phyloP scores from a whole-genome alignment of 2,329 filamentous ascomycete genomes.

The Neurospora crassa region DNA sequence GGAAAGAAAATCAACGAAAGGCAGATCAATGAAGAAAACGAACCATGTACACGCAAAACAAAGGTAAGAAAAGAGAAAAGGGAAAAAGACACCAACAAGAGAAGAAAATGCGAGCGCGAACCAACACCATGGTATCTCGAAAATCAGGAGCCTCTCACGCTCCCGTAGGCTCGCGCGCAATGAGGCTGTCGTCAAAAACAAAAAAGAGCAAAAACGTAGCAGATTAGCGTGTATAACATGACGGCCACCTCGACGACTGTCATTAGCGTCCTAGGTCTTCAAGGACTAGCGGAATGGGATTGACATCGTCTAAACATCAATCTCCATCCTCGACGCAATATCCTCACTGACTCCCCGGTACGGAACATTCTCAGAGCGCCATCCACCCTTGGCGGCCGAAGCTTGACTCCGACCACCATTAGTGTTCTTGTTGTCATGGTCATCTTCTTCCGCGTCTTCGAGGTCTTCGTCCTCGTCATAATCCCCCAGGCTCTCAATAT shows the following conservation, averaged over 20 bases:
- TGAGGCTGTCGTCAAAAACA: neutral
- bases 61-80: neutral
- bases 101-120: neutral
- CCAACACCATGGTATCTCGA: slow-evolving; percentile 1
- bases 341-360: slow-evolving; percentile 54
- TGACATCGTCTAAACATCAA: slow-evolving; percentile 30
- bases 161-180: neutral
- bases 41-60: neutral
- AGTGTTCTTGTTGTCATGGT: slow-evolving; percentile 30
- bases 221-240: neutral
- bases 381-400: neutral
- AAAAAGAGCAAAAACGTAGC: neutral
- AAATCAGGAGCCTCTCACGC: slow-evolving; percentile 1
- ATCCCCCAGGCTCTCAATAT: slow-evolving; percentile 25
- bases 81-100: neutral
- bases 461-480: slow-evolving; percentile 32
- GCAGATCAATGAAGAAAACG: neutral
- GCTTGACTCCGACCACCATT: slow-evolving; percentile 22
- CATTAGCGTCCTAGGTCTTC: neutral
- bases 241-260: neutral
- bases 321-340: slow-evolving; percentile 52
- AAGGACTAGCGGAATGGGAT: neutral
- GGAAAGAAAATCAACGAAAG: neutral
- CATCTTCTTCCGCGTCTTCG: slow-evolving; percentile 23
- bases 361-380: slow-evolving; percentile 24